These are phyloP conservation scores for Boletus eberwhitei DNA, from an alignment of 768 basidiomycete genomes.

Conservation along the genomic window DNA sequence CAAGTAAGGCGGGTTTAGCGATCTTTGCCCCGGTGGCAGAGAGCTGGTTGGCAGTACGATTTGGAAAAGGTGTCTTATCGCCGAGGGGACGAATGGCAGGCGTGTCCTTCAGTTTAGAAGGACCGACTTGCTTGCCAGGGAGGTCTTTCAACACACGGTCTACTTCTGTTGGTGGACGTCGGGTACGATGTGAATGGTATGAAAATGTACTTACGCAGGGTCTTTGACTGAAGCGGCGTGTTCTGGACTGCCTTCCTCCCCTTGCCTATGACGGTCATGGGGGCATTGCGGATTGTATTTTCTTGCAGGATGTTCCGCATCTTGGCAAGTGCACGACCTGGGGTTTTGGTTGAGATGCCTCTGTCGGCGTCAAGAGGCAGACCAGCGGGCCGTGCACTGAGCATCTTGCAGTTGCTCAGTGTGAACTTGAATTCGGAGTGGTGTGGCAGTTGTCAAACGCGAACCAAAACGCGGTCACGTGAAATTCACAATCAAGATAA, in stretches of 20 bases:
- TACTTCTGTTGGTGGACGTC: constrained; percentile 11
- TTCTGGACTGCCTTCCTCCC: constrained; percentile 39
- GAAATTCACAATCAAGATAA: constrained; percentile 3
- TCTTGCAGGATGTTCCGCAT: constrained; percentile 42
- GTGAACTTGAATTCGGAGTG: neutral
- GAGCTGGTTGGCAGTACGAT: constrained; percentile 41
- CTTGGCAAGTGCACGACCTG: constrained; percentile 45
- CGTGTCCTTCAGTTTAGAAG: constrained; percentile 24
- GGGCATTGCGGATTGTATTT: constrained; percentile 42
- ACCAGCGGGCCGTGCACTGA: constrained; percentile 22
- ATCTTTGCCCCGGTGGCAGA: constrained; percentile 36
- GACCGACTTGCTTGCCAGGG: constrained; percentile 27
- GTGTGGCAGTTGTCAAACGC: neutral
- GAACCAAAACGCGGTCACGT: constrained; percentile 31
- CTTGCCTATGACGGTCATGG: constrained; percentile 44
- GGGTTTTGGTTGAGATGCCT: constrained; percentile 44
- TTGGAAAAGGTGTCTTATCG: constrained; percentile 77
- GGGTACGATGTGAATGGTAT: neutral
- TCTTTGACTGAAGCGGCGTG: constrained; percentile 34
- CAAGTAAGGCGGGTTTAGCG: constrained; percentile 37
- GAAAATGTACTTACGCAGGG: constrained; percentile 24
- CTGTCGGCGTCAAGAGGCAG: constrained; percentile 29
- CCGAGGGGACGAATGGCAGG: constrained; percentile 48
- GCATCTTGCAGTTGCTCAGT: constrained; percentile 21
- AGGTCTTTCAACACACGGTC: constrained; percentile 21